These are phyloP conservation scores for Marchantia paleacea DNA, from an alignment of 225 moss, liverwort and hornwort species.

Conservation along the genomic window DNA sequence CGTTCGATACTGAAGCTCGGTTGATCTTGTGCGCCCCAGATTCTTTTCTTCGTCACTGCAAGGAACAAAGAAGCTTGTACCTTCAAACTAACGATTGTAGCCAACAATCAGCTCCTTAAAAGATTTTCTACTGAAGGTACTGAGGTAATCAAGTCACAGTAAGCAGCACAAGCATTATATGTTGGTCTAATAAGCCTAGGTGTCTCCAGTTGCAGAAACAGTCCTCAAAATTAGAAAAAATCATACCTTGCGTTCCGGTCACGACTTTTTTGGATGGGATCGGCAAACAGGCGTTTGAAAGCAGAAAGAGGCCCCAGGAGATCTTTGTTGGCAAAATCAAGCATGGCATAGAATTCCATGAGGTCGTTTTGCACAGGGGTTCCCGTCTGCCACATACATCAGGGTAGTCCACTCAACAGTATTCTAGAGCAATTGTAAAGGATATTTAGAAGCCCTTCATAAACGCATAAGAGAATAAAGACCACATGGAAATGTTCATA, in stretches of 20 bases:
- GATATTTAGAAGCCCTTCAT: no score
- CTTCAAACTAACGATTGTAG: no score
- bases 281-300: conserved; percentile 70
- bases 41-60: conserved; percentile 58
- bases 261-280: conserved; percentile 76
- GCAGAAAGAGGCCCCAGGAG: conserved; percentile 71
- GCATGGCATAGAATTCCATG: conserved; percentile 88
- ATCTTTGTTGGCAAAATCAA: conserved; percentile 78
- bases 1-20: conserved; percentile 68
- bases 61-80: neutral
- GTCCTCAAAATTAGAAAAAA: no score
- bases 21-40: conserved; percentile 60
- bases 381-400: conserved; percentile 57
- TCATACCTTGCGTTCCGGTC: conserved; percentile 77
- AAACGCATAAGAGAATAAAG: neutral
- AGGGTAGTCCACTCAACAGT: neutral
- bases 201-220: neutral
- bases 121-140: no score
- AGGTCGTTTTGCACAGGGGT: conserved; percentile 89
- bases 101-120: neutral
- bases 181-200: no score
- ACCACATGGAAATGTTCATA: neutral
- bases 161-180: no score
- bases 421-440: no score
- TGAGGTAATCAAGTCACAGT: neutral